Conservation (phyloP, 306 rosid species). For the Mucuna pruriens region DNA sequence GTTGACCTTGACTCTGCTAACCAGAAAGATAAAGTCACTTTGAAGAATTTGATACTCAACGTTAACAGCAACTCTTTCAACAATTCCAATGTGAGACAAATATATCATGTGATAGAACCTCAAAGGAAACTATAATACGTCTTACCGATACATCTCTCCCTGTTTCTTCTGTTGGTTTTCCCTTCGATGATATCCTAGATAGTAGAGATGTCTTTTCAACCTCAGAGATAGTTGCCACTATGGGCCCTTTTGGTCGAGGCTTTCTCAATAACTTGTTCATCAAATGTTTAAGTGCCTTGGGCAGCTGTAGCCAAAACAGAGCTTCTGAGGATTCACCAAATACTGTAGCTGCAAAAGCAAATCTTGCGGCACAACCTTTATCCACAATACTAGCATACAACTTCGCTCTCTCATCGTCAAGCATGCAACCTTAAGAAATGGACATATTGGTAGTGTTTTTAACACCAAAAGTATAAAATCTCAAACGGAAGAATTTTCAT, state of each 20-base stretch:
- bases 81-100: conserved; percentile 23
- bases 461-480: conserved; percentile 34
- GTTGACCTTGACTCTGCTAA: conserved; percentile 79
- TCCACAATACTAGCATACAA: conserved; percentile 82
- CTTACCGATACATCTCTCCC: conserved; percentile 69
- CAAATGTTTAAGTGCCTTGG: conserved; percentile 80
- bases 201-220: conserved; percentile 69
- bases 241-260: conserved; percentile 55
- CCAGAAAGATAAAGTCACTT: conserved; percentile 40
- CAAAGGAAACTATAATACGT: conserved; percentile 21
- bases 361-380: conserved; percentile 81
- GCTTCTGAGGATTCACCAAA: conserved; percentile 95
- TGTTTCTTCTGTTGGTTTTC: conserved; percentile 61
- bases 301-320: conserved; percentile 92
- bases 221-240: conserved; percentile 49
- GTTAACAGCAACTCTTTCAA: conserved; percentile 29
- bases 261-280: conserved; percentile 69
- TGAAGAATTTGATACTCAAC: conserved; percentile 30
- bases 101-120: background rate
- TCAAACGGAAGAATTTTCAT: conserved; percentile 14
- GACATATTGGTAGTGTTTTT: conserved; percentile 39
- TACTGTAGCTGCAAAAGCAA: conserved; percentile 90
- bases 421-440: conserved; percentile 72
- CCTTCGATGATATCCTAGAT: conserved; percentile 84
- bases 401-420: conserved; percentile 92